Evolutionary conservation across 176 grass and related monocot species (phyloP).

Genomic region (Rhynchospora tenuis): DNA sequence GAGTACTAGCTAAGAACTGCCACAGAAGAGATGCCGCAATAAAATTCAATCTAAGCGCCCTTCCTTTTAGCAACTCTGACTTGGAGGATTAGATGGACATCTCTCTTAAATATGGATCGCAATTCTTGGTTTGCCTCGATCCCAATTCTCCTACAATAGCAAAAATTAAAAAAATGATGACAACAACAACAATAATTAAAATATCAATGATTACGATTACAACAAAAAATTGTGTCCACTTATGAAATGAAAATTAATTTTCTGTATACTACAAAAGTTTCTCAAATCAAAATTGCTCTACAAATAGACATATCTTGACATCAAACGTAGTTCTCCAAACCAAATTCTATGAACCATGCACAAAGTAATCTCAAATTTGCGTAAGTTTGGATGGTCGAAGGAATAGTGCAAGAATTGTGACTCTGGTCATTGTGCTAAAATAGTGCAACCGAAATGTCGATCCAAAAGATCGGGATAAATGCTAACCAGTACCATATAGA

Average conservation of each 20-base stretch:
- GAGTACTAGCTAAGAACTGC: background rate
- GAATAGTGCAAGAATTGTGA: too few relatives aligned
- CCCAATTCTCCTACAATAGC: constrained; percentile 75
- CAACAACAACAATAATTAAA: background rate
- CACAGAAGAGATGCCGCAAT: background rate
- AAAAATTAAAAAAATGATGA: background rate
- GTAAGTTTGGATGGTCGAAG: too few relatives aligned
- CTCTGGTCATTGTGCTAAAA: too few relatives aligned
- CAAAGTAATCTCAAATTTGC: background rate
- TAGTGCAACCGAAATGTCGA: too few relatives aligned
- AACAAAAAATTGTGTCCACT: background rate
- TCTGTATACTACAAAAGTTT: background rate
- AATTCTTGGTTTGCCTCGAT: constrained; percentile 96
- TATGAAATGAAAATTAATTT: background rate
- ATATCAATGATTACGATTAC: background rate
- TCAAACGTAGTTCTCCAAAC: background rate
- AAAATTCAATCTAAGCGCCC: constrained; percentile 39
- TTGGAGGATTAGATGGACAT: constrained; percentile 95
- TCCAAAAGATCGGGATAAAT: too few relatives aligned
- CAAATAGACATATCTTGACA: background rate
- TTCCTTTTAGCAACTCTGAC: constrained; percentile 82
- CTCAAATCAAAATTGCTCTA: background rate
- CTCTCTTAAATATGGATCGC: constrained; percentile 86
- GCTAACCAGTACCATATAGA: too few relatives aligned
- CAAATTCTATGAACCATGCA: background rate